Base-by-base conservation (phyloP, 768 basidiomycete species). In the Leccinum uliginosum region DNA sequence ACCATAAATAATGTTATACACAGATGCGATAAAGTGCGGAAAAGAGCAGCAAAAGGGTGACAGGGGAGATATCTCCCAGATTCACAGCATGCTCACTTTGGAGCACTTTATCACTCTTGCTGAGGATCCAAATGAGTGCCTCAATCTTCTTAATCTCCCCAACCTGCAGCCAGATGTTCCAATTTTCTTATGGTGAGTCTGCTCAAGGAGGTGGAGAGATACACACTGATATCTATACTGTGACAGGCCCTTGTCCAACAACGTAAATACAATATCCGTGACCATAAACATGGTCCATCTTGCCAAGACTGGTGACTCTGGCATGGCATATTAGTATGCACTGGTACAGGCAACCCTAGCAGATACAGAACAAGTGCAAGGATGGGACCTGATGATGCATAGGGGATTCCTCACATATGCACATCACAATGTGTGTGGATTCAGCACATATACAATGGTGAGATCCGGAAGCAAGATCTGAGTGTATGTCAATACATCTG, bases 331-430 rank as follows among this genome's bases (percentile, higher is more conserved):
- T n/a, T n/a, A n/a, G 0, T 45, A 17, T 6, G 2, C 2, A 2
- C n/a, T n/a, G 55, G 50, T 53, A 2, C 51, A 53, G 15, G 4
- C 3, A 1, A 24, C 45, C 1, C 11, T 27, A 0, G 46, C 46
- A 1, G 51, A 53, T 7, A 5, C 32, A 0, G 50, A 56, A 3
- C 27, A 4, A 2, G 8, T 32, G 8, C 19, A 12, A 1, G 59
- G 55, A 0, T 59, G 51, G 59, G 51, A 56, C 10, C 19, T 59
- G 7, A 26, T 59, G 24, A 56, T 43, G 1, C 55, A 56, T 17
- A 29, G 40, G 1, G 52, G 43, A 0, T 57, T 57, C 15, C 4
- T 57, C 1, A 60, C 44, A 1, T 57, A 57, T 19, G 49, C 45
- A 0, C 59, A 60, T 15, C 34, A 58, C 2, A 50, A 60, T 12